phyloP scores from a whole-genome alignment of 306 rosid species.

The Casuarina cunninghamiana region DNA sequence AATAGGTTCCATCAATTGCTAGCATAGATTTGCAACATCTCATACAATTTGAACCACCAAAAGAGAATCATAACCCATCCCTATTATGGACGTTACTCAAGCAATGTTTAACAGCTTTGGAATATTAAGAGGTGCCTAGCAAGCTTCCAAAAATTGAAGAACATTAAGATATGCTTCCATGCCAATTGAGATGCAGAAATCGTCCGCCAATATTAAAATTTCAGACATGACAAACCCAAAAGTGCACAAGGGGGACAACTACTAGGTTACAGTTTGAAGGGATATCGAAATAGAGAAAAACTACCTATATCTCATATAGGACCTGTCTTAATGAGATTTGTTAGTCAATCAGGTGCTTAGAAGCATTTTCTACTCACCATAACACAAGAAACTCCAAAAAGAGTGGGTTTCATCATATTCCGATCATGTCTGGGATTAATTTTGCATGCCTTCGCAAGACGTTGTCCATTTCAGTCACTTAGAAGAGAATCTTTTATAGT shows the following conservation, averaged over 20 bases:
- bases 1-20: slow-evolving; percentile 24
- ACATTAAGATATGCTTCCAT: not conserved
- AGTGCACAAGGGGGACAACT: not conserved
- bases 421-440: not conserved
- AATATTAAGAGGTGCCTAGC: not conserved
- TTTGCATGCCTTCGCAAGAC: not conserved
- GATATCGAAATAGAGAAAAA: not conserved
- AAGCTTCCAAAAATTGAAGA: not conserved
- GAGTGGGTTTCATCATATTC: not conserved
- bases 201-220: not conserved
- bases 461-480: not conserved
- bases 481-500: not conserved
- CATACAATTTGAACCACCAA: slow-evolving; percentile 24
- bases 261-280: not conserved
- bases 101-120: slow-evolving; percentile 26
- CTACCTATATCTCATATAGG: not conserved
- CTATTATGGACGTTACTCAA: slow-evolving; percentile 23
- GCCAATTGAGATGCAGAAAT: slow-evolving; percentile 7
- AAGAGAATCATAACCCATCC: slow-evolving; percentile 7
- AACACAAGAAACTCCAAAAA: not conserved
- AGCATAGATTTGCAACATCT: slow-evolving; percentile 20
- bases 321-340: too few species aligned
- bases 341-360: too few species aligned
- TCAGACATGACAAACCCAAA: not conserved
- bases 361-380: not conserved